These are phyloP conservation scores for Umbilicus rupestris DNA, from an alignment of 164 flowering plant species.

Conservation along the genomic window DNA sequence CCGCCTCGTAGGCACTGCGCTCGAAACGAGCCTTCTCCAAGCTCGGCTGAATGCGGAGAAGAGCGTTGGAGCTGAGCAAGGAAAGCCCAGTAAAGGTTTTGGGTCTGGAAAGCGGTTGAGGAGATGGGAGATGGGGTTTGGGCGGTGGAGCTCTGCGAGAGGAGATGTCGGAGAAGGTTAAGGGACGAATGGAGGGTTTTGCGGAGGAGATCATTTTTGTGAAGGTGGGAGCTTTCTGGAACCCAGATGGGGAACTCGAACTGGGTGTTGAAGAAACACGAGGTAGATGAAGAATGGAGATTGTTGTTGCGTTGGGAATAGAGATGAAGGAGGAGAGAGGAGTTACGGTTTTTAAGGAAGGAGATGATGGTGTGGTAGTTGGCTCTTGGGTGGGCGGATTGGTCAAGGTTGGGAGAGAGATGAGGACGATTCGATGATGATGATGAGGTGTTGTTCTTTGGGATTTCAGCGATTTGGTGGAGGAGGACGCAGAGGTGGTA, in stretches of 20 bases:
- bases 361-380: neutral
- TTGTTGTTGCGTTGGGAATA: neutral
- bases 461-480: neutral
- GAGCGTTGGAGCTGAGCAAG: neutral
- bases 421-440: neutral
- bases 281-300: neutral
- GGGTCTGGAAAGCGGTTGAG: neutral
- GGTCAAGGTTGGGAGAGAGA: neutral
- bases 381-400: neutral
- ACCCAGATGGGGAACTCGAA: neutral
- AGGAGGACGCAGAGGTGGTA: neutral
- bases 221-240: neutral
- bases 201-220: constrained; percentile 7
- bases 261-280: neutral
- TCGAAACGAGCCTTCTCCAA: neutral
- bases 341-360: neutral
- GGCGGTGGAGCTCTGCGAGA: neutral
- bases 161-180: neutral
- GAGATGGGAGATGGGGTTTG: neutral
- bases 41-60: neutral
- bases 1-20: constrained; percentile 12
- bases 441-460: neutral
- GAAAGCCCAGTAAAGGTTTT: neutral
- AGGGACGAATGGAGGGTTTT: neutral
- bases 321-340: neutral